Base-by-base conservation (phyloP, 495 filamentous ascomycete species). In the Bryoglossum gracile region DNA sequence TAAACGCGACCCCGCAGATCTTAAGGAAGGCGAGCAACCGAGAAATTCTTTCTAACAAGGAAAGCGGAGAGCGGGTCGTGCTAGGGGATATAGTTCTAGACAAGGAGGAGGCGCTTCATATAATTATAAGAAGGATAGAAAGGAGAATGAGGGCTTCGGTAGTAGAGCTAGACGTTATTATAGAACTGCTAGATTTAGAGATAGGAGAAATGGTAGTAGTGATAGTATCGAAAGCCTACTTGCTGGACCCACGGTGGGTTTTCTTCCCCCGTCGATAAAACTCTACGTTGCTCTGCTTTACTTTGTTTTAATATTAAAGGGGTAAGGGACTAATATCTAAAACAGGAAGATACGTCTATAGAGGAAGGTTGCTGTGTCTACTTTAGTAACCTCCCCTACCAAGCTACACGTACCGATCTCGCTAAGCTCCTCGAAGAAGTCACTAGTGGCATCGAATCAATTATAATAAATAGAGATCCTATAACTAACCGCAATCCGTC, bases 321-420 rank as follows among this genome's bases (percentile, higher is more conserved):
- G 9, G n/a, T 18, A 4, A 34, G n/a, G 11, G 16, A n/a, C 38
- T 42, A 23, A 42, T 24, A 34, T 26, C 10, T 23, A 36, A 0
- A n/a, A 9, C 25, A 50, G 41, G 51, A 54, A n/a, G 51, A 65
- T 5, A 59, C 68, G 51, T 68, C 72, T 21, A 66, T 75, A 23
- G 59, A 62, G 3, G 71, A 77, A 49, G 75, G 74, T 0, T 66
- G 73, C 2, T 70, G 74, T 40, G 68, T 85, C 39, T 86, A 85
- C 59, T 69, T 86, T 8, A 81, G 82, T 55, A 86, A 85, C 57
- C 70, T 86, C 60, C 76, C 75, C 5, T 86, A 86, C 57, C 69
- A 71, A 33, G 79, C 77, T 36, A 80, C 77, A 63, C 67, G 71
- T 16, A 67, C 74, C 51, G 80, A 86, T 60, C 71, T 86, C 26